Evolutionary conservation across 2,329 filamentous ascomycete species (phyloP), one percentile per base, ranked within the genome.

Genomic region (Colletotrichum abscissum): DNA sequence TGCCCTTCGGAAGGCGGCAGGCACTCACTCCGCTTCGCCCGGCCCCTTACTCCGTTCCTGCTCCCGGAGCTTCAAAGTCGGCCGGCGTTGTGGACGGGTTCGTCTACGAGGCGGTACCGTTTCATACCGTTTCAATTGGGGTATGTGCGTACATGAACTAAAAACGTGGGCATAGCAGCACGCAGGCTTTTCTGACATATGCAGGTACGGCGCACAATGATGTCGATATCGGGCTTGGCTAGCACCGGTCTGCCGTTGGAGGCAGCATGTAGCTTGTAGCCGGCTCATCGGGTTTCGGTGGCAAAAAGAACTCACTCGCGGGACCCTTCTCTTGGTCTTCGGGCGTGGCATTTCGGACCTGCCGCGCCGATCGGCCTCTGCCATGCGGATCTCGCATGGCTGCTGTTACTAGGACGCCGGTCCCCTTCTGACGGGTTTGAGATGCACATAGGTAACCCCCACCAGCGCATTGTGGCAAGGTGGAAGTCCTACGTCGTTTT

Each of bases 131-230:
- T 16, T 7, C 22, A 7, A 12, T 24, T 12, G 54, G 24, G 11
- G 26, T 46, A 56, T 54, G 56, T 30, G 42, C 63, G 24, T 62
- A 24, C 42, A 54, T 69, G 8, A 54, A 16, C 16, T 42, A 8
- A 42, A 8, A 19, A 19, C 38, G 16, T 7, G 38, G 38, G 38
- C 38, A 42, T 6, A 3, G 38, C 38, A 42, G 60, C 46, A 35
- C 42, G 42, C 42, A 49, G 7, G 8, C 19, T 22, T n/a, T 49
- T 49, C 19, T n/a, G 19, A 49, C 42, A 49, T 46, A 73, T 65
- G 70, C 70, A 73, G 71, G 71, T 71, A 73, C 71, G 60, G 49
- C 49, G 62, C 67, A 66, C 35, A 46, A 26, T 62, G 54, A 70
- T 59, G 67, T 42, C 54, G 60, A 42, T 28, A 14, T 12, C 54